Percentiles rank a stretch among this genome's conserved stretches.
Conservation (phyloP, 2,329 filamentous ascomycete species). For the Sordariomycetes sp. region DNA sequence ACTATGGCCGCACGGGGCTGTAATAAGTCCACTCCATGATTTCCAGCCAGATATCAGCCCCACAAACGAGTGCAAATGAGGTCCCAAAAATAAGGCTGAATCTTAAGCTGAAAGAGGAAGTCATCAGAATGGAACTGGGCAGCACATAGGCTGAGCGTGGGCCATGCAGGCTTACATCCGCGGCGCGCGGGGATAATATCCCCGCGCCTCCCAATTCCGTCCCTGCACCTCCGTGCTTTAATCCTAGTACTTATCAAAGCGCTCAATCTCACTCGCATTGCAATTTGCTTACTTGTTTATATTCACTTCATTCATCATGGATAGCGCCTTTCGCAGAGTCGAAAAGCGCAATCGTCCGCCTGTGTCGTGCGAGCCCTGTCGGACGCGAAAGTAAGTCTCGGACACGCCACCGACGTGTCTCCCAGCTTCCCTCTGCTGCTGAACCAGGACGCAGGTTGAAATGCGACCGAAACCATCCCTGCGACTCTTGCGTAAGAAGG, state of each 20-base stretch:
- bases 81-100: too few relatives aligned
- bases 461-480: constrained; percentile 34
- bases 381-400: constrained; percentile 17
- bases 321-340: constrained; percentile 9
- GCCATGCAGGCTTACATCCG: too few relatives aligned
- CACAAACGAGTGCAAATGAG: not conserved
- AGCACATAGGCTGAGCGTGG: too few relatives aligned
- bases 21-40: too few relatives aligned
- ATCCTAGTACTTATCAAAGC: not conserved
- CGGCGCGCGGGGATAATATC: constrained; percentile 12
- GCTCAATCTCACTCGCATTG: not conserved
- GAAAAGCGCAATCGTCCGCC: constrained; percentile 24
- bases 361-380: constrained; percentile 23
- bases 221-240: not conserved
- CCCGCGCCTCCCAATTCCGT: constrained; percentile 6
- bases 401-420: not conserved
- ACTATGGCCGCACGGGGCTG: too few relatives aligned
- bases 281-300: not conserved
- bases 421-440: not conserved
- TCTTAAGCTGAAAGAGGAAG: not conserved
- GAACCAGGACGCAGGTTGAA: constrained; percentile 37
- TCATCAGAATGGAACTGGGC: too few relatives aligned
- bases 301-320: constrained; percentile 4
- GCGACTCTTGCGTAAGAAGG: not conserved
- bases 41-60: too few relatives aligned